phyloP scores from a whole-genome alignment of 2,329 filamentous ascomycete genomes.

The Paracoccidioides lutzii region DNA sequence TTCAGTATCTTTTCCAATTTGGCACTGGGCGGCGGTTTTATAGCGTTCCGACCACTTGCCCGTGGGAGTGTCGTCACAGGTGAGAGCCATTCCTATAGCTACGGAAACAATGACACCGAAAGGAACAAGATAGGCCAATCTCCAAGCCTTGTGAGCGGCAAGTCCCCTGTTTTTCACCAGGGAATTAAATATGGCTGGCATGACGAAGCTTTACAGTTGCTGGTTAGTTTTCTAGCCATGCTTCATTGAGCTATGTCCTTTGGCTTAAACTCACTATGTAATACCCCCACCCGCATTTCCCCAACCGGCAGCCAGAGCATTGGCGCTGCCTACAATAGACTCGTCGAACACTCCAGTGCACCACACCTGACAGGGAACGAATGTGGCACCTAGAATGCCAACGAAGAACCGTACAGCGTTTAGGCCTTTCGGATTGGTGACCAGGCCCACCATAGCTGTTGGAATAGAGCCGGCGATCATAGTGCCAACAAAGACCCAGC shows the following conservation, averaged over 20 bases:
- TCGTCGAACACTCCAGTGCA: constrained; percentile 88
- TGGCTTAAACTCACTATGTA: constrained; percentile 46
- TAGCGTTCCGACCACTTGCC: constrained; percentile 69
- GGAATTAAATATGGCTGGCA: constrained; percentile 79
- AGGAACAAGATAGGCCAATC: constrained; percentile 71
- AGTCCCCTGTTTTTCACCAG: constrained; percentile 50
- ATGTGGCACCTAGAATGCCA: constrained; percentile 32
- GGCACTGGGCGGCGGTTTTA: constrained; percentile 38
- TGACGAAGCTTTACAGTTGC: constrained; percentile 48
- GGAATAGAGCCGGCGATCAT: constrained; percentile 70
- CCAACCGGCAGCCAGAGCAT: constrained; percentile 70
- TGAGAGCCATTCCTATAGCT: constrained; percentile 54
- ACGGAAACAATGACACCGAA: constrained; percentile 59
- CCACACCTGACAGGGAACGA: constrained; percentile 67
- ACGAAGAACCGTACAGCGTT: constrained; percentile 34
- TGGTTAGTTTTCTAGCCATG: not conserved
- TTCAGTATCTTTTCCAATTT: constrained; percentile 9
- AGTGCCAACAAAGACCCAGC: constrained; percentile 62
- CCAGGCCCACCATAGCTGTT: constrained; percentile 66
- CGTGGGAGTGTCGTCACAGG: constrained; percentile 70
- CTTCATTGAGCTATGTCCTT: not conserved
- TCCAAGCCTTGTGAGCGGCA: constrained; percentile 59
- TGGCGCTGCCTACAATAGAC: constrained; percentile 79
- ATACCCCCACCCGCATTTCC: constrained; percentile 83
- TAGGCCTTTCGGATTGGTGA: constrained; percentile 47